Base-by-base conservation (phyloP, 768 basidiomycete species). In the Suillus subluteus region DNA sequence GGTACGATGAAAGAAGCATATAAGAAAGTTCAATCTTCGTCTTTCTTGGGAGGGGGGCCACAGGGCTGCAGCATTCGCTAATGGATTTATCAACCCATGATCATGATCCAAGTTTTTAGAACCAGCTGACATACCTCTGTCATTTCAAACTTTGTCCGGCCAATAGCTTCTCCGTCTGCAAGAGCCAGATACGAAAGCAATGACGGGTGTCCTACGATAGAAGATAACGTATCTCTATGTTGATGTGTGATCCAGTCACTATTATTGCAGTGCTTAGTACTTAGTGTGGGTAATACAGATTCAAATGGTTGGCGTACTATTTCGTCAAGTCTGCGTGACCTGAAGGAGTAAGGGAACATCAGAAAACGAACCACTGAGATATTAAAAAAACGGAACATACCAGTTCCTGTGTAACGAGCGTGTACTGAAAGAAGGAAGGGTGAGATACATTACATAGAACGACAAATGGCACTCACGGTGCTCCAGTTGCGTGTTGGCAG, bases 191-290 rank as follows among this genome's bases (percentile, higher is more conserved):
- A 99, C 2, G 94, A 94, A 16, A 89, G 82, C 65, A 99, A 80
- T 0, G 93, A 85, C 4, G 95, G 86, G 76, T 99, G 98, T 2
- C 97, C 95, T 55, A 96, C 89, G 68, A 99, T 96, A 11, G 96
- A 92, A 30, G 96, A 82, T 67, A 94, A 81, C n/a, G 95, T 96
- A 77, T 99, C 97, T 50, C 97, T 89, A 80, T 98, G 96, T 74
- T 98, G 97, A 79, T 98, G 95, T 8, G 95, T 98, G 56, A 97
- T 79, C 97, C 97, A 99, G 75, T 99, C 97, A 79, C 97, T 99
- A 38, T 16, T 98, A 38, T 23, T 9, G 74, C 3, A n/a, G 6
- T 62, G 66, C 40, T 46, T 23, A 70, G 73, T 69, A 70, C 40
- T 46, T 23, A 70, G 73, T 69, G 70, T 70, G 13, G 65, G 58